Evolutionary conservation across 306 rosid species (phyloP).

Genomic region (Vigna unguiculata): DNA sequence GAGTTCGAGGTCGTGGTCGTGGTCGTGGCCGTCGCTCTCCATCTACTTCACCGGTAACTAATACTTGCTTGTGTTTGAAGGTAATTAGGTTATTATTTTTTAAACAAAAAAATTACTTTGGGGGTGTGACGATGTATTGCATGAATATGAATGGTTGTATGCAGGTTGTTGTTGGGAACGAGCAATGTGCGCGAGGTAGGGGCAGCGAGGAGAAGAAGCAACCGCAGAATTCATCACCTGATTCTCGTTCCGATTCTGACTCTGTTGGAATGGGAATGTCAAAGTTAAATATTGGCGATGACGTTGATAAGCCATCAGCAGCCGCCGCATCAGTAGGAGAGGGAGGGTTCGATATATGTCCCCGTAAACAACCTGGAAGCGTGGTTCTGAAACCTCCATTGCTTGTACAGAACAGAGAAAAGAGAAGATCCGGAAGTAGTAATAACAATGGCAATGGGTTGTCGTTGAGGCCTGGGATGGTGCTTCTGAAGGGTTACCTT

Average conservation of each 20-base stretch:
- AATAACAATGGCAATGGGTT: background rate
- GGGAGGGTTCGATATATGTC: conserved; percentile 56
- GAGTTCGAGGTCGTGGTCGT: background rate
- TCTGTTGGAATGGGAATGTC: background rate
- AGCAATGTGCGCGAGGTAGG: background rate
- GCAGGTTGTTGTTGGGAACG: background rate
- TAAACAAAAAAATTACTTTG: background rate
- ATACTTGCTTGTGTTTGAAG: background rate
- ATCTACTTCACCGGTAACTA: background rate
- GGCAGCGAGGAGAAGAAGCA: background rate
- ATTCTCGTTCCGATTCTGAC: background rate
- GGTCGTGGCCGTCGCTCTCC: background rate
- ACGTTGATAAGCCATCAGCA: background rate
- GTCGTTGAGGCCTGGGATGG: conserved; percentile 66
- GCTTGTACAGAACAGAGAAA: conserved; percentile 54
- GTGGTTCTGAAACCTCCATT: conserved; percentile 51
- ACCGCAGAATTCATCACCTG: background rate
- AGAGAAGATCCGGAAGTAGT: background rate
- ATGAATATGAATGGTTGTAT: background rate
- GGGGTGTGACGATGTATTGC: background rate
- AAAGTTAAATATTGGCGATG: background rate
- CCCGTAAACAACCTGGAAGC: background rate
- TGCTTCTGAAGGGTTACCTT: conserved; percentile 59
- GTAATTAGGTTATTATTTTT: background rate
- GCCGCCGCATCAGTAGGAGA: background rate